Evolutionary conservation across 2,329 filamentous ascomycete genomes (phyloP), one percentile per base, ranked within the genome.

Genomic region (Aureobasidium sp.): DNA sequence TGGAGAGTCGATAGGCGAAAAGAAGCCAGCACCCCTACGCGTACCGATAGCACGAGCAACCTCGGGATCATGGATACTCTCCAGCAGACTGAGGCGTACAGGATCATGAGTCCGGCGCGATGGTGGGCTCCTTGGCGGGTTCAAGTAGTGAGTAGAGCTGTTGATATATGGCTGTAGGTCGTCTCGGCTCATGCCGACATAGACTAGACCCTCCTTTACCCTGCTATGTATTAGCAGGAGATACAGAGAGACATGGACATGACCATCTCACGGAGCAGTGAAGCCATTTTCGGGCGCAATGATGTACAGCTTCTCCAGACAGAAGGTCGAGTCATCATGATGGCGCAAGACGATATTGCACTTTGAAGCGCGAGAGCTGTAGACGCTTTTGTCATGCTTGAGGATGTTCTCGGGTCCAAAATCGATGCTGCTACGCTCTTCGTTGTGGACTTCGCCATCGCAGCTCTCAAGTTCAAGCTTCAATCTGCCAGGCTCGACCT

Each of bases 191-290:
- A 97, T 96, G 49, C 90, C 84, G 31, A 97, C 82, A 70, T 97
- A 97, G 0, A 97, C 84, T 82, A 97, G 87, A 48, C 94, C 93
- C 80, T 96, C 89, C 74, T 93, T 87, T 59, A 96, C 87, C 60
- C 90, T 93, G 71, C 60, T 61, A 57, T 64, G 62, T 56, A 68
- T 79, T 66, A 80, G 74, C 64, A 44, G 53, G 52, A 39, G 29
- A 42, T 27, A 33, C 17, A 37, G 39, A 47, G 5, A 57, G 15
- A 45, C 11, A 64, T 62, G 56, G 62, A n/a, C 44, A 14, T 22
- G 22, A n/a, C 9, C 22, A 7, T 84, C 90, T 75, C 84, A 95
- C 89, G 91, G 91, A 68, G 90, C 87, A 64, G 91, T 92, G 73
- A 91, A 96, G 59, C 90, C 89, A 47, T 82, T 76, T 65, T 85